Evolutionary conservation across 2,329 filamentous ascomycete species (phyloP).

Genomic region (Pseudocercospora musae): DNA sequence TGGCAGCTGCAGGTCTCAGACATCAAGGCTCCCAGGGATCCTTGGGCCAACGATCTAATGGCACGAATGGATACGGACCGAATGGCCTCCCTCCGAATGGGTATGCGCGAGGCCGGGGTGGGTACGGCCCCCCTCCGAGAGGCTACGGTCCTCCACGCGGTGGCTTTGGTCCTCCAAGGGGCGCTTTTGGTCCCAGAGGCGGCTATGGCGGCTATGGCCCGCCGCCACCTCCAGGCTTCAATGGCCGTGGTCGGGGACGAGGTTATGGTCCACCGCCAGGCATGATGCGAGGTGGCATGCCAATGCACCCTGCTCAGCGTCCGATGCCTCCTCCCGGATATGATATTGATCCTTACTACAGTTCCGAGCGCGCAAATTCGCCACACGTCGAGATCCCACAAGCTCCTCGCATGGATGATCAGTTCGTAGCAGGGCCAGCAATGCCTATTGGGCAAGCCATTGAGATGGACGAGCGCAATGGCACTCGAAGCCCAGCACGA

Average conservation of each 20-base stretch:
- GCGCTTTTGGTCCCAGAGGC: constrained; percentile 28
- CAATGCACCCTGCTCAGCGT: constrained; percentile 6
- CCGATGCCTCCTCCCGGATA: constrained; percentile 30
- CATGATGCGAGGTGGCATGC: constrained; percentile 33
- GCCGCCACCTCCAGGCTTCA: constrained; percentile 27
- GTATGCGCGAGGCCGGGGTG: constrained; percentile 35
- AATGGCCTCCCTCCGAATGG: constrained; percentile 27
- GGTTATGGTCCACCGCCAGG: constrained; percentile 18
- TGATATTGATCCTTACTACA: constrained; percentile 25
- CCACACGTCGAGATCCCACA: constrained; percentile 17
- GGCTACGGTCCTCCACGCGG: constrained; percentile 45
- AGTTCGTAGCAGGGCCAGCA: constrained; percentile 23
- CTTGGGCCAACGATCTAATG: constrained; percentile 37
- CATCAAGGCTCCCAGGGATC: constrained; percentile 48
- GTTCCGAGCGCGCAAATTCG: neutral
- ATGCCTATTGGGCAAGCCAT: constrained; percentile 60
- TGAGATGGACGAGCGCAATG: constrained; percentile 75
- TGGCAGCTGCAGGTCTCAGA: constrained; percentile 40
- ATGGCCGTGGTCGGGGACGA: constrained; percentile 22
- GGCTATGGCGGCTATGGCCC: constrained; percentile 37
- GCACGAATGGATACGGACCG: constrained; percentile 26
- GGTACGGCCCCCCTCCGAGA: constrained; percentile 52
- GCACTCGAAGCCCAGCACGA: constrained; percentile 37
- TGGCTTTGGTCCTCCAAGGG: constrained; percentile 37
- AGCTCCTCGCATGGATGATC: constrained; percentile 35